Evolutionary conservation across 75 land plant genomes (phyloP), one percentile per base, ranked within the genome.

Genomic region (Pinus tabuliformis): DNA sequence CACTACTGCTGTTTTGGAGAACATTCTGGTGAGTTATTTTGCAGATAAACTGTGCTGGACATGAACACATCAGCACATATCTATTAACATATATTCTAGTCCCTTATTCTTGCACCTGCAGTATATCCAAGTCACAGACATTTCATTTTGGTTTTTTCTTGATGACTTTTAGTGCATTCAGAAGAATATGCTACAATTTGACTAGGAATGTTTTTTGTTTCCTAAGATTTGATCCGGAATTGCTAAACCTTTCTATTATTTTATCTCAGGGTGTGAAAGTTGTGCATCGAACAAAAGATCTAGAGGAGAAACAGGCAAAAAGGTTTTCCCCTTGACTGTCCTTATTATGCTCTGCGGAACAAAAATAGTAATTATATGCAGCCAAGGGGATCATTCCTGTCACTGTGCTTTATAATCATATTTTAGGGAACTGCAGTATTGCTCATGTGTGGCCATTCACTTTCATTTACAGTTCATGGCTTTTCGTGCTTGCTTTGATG

Each of bases 271-370:
- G 99, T 22, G 95, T 96, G 59, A 90, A 88, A 83, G 88, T 96
- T n/a, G 86, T 96, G 76, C 88, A 87, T 81, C 87, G 99, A 68
- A 96, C 99, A 5, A 87, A 70, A 80, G 97, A 96, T 60, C 81
- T 96, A 18, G 99, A 96, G 80, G 97, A 94, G 77, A 83, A 94
- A 70, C 99, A 96, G 75, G 90, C 97, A 56, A 94, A 87, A 83
- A 95, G 98, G 98, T 92, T 42, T 45, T 76, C 57, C 45, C 39
- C 57, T 68, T 42, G 42, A 42, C 72, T 28, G 54, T 11, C 68
- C 28, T 36, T 14, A 5, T 52, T 18, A 33, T n/a, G 45, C 45
- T 42, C 63, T 65, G 65, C 21, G 18, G 17, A 63, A 68, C 5
- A 20, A 7, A 71, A 66, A 76, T 76, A 4, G 5, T 45, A 36